Evolutionary conservation across 805 yeast species (phyloP).

Genomic region (Nakazawaea populi): DNA sequence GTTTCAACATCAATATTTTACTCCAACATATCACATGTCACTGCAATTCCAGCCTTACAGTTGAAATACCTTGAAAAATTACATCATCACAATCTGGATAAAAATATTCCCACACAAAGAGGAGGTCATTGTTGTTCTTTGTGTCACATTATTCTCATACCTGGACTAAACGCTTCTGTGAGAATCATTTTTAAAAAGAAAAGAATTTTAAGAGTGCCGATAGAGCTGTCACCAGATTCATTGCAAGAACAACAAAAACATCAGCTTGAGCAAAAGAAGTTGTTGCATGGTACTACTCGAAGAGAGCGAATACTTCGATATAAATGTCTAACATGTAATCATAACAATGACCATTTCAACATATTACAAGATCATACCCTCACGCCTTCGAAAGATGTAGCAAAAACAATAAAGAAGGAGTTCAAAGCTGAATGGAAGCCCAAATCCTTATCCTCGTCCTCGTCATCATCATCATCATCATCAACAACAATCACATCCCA

Average conservation of each 20-base stretch:
- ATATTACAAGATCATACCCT: neutral
- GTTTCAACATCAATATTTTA: constrained; percentile 1
- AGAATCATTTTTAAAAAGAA: constrained; percentile 9
- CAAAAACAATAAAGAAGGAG: neutral
- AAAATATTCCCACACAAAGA: constrained; percentile 7
- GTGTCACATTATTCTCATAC: constrained; percentile 15
- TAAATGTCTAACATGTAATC: constrained; percentile 17
- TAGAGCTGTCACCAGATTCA: too few species aligned
- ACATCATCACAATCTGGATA: neutral
- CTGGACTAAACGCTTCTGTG: constrained; percentile 16
- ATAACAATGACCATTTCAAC: constrained; percentile 10
- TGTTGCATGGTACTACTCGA: too few species aligned
- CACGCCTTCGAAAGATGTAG: neutral
- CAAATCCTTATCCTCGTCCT: neutral
- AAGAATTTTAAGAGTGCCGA: neutral
- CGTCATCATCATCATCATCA: neutral
- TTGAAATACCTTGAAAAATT: constrained; percentile 1
- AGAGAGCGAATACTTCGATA: constrained; percentile 14
- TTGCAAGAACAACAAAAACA: too few species aligned
- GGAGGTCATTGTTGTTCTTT: constrained; percentile 12
- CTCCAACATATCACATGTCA: constrained; percentile 1
- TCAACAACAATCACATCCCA: neutral
- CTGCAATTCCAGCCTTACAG: neutral
- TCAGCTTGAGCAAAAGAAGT: too few species aligned
- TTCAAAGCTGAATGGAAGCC: constrained; percentile 10